Percentiles rank a stretch among this genome's conserved stretches.
These are phyloP conservation scores for Xylariomycetidae sp. DNA, from an alignment of 2,329 filamentous ascomycete genomes.

Conservation along the genomic window DNA sequence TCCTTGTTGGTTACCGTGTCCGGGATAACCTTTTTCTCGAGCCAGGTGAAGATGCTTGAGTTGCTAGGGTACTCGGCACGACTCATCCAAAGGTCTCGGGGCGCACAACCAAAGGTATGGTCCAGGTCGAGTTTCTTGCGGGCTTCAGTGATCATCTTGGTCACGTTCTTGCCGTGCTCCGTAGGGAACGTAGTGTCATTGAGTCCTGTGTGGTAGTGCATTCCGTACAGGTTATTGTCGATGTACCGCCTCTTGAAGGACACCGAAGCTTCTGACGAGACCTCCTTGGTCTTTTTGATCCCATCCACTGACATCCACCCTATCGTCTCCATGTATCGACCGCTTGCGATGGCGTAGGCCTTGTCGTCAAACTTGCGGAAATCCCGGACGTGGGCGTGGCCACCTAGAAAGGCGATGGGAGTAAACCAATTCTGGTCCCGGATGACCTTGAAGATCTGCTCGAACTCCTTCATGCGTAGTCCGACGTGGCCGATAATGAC, in stretches of 20 bases:
- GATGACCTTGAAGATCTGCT: conserved; percentile 72
- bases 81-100: conserved; percentile 75
- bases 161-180: conserved; percentile 67
- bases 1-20: conserved; percentile 54
- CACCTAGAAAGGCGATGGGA: conserved; percentile 88
- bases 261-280: conserved; percentile 33
- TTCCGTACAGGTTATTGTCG: conserved; percentile 85
- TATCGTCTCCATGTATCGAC: conserved; percentile 91
- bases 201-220: conserved; percentile 74
- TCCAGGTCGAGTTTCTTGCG: conserved; percentile 70
- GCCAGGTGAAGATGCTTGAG: conserved; percentile 76
- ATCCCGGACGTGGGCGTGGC: conserved; percentile 85
- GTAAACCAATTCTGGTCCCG: conserved; percentile 71
- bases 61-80: conserved; percentile 69
- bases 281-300: conserved; percentile 32
- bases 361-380: conserved; percentile 73
- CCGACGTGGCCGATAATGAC: conserved; percentile 83
- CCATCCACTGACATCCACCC: conserved; percentile 88
- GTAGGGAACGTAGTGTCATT: conserved; percentile 73
- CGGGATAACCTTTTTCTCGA: conserved; percentile 71
- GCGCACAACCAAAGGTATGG: conserved; percentile 75
- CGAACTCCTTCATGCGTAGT: conserved; percentile 74
- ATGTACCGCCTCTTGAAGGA: conserved; percentile 79
- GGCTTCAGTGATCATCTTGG: conserved; percentile 62
- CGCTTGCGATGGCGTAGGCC: conserved; percentile 77